These are phyloP conservation scores for Trichosporon ovoides DNA, from an alignment of 1,284 basidiomycete species.

Conservation along the genomic window DNA sequence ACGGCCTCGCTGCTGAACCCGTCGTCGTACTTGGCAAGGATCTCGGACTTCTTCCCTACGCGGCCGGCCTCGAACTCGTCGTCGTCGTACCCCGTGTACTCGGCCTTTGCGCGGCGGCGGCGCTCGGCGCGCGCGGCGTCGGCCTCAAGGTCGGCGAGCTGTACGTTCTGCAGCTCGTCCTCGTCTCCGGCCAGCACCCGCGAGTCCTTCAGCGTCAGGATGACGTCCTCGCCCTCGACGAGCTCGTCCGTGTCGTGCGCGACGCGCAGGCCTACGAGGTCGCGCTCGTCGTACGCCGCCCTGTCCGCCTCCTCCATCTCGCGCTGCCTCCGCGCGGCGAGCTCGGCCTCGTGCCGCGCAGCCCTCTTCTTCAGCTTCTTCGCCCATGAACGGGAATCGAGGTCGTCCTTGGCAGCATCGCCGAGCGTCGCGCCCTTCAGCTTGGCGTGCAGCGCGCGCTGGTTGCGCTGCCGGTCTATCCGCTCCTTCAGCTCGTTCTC, in stretches of 20 bases:
- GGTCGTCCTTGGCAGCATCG: constrained; percentile 63
- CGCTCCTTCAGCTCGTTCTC: constrained; percentile 68
- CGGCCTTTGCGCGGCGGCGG: constrained; percentile 73
- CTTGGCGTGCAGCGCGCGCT: constrained; percentile 71
- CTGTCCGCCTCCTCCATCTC: constrained; percentile 79
- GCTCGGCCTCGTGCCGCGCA: constrained; percentile 76
- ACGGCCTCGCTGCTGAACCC: constrained; percentile 66
- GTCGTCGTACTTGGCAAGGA: constrained; percentile 92
- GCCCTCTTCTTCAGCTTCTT: constrained; percentile 81
- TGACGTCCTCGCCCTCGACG: constrained; percentile 85
- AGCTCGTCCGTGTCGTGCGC: constrained; percentile 87
- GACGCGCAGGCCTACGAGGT: constrained; percentile 88
- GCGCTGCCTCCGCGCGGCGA: constrained; percentile 61
- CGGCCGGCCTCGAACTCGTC: constrained; percentile 74
- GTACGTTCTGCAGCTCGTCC: constrained; percentile 94
- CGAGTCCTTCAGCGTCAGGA: constrained; percentile 94
- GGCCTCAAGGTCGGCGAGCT: constrained; percentile 79
- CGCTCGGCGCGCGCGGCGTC: constrained; percentile 60
- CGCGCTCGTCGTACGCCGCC: constrained; percentile 68
- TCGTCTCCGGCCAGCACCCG: constrained; percentile 92
- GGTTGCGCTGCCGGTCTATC: constrained; percentile 54
- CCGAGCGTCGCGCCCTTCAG: constrained; percentile 86
- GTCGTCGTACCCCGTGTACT: constrained; percentile 95
- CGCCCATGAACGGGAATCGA: constrained; percentile 69
- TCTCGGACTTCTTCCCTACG: constrained; percentile 68